Percentiles rank a stretch among this genome's conserved stretches.
These are phyloP conservation scores for Nicotiana undulata DNA, from an alignment of 257 asterid genomes.

Conservation along the genomic window DNA sequence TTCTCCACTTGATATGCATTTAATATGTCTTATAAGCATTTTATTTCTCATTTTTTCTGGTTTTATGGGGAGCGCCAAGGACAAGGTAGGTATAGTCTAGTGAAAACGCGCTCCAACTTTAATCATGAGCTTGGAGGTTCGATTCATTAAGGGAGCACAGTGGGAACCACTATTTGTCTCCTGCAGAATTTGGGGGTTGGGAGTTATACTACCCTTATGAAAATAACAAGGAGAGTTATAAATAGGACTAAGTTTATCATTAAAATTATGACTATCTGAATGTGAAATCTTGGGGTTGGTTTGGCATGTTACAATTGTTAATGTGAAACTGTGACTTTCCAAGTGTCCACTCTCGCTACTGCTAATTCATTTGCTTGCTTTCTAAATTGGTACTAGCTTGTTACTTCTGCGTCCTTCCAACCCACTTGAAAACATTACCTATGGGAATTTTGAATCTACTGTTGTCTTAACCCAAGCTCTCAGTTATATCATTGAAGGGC, in stretches of 20 bases:
- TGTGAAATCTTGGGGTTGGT: background rate
- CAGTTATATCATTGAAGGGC: slow-evolving; percentile 88
- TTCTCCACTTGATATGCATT: background rate
- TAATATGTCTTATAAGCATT: background rate
- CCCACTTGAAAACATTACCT: background rate
- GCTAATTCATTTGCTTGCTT: background rate
- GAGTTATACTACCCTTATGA: background rate
- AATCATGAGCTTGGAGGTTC: background rate
- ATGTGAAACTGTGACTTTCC: background rate
- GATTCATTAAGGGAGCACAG: background rate
- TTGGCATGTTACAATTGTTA: background rate
- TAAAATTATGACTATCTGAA: background rate
- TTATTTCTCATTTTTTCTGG: background rate
- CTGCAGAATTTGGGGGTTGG: background rate
- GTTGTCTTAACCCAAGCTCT: slow-evolving; percentile 44
- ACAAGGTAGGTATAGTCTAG: background rate
- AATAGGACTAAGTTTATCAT: background rate
- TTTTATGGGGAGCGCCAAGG: background rate
- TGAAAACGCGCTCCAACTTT: background rate
- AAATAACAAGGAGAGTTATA: background rate
- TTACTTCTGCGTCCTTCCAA: background rate
- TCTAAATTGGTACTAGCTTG: background rate
- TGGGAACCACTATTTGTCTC: background rate
- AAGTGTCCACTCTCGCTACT: background rate
- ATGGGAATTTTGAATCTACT: background rate